These are phyloP conservation scores for Fusarium vanettenii DNA, from an alignment of 2,329 filamentous ascomycete species.

Conservation along the genomic window DNA sequence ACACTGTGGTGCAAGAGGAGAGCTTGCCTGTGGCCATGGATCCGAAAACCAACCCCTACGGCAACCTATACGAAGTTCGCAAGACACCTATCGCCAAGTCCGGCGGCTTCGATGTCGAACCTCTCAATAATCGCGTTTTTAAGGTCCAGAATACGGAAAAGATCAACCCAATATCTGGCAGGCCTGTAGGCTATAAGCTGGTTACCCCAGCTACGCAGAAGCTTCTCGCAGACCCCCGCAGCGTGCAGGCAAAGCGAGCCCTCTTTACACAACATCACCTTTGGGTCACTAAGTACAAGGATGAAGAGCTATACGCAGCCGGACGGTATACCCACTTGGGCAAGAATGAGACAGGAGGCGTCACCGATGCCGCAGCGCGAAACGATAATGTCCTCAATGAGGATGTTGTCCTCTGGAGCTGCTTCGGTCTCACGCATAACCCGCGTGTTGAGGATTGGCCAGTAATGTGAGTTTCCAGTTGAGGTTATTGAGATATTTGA, in stretches of 20 bases:
- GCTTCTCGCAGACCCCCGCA: constrained; percentile 54
- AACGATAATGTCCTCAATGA: constrained; percentile 62
- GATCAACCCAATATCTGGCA: constrained; percentile 57
- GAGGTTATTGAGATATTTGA: background rate
- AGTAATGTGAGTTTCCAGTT: constrained; percentile 64
- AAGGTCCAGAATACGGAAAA: constrained; percentile 60
- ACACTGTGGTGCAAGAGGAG: constrained; percentile 62
- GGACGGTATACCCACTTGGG: constrained; percentile 59
- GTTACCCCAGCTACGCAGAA: constrained; percentile 53
- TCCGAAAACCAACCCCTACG: constrained; percentile 59
- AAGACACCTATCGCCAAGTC: constrained; percentile 58
- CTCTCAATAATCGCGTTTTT: constrained; percentile 60
- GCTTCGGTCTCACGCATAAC: constrained; percentile 73
- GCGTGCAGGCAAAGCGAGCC: constrained; percentile 54
- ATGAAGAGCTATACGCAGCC: constrained; percentile 58
- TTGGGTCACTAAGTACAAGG: constrained; percentile 60
- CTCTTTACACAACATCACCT: constrained; percentile 57
- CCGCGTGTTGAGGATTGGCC: constrained; percentile 76
- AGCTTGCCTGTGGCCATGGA: constrained; percentile 57
- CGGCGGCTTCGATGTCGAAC: constrained; percentile 61
- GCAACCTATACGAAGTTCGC: constrained; percentile 56
- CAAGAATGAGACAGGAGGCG: constrained; percentile 43
- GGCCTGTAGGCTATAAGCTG: constrained; percentile 62
- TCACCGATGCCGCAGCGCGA: constrained; percentile 52
- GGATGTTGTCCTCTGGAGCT: constrained; percentile 68